phyloP scores from a whole-genome alignment of 2,329 filamentous ascomycete species.

The Fusarium albosuccineum region DNA sequence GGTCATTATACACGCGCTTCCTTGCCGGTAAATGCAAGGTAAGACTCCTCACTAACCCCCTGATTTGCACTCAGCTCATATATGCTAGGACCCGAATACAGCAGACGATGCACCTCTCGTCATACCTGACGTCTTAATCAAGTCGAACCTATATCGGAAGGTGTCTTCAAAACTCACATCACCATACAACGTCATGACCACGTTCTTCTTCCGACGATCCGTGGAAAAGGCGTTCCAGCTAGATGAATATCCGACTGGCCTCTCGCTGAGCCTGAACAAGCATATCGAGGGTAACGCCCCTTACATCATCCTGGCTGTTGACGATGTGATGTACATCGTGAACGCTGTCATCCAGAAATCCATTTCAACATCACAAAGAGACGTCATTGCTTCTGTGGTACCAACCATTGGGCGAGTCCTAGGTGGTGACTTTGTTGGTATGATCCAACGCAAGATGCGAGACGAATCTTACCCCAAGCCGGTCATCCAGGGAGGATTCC shows the following conservation, averaged over 20 bases:
- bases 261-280: slow-evolving; percentile 81
- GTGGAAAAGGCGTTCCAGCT: slow-evolving; percentile 98
- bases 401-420: slow-evolving; percentile 85
- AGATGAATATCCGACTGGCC: slow-evolving; percentile 85
- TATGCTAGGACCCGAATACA: slow-evolving; percentile 61
- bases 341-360: slow-evolving; percentile 91
- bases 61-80: slow-evolving; percentile 26
- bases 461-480: slow-evolving; percentile 93
- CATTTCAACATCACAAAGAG: slow-evolving; percentile 85
- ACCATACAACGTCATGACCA: slow-evolving; percentile 92
- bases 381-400: slow-evolving; percentile 82
- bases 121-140: slow-evolving; percentile 79
- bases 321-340: slow-evolving; percentile 99
- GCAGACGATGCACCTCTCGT: slow-evolving; percentile 69
- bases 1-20: slow-evolving; percentile 93
- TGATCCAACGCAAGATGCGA: slow-evolving; percentile 98
- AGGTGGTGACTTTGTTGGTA: slow-evolving; percentile 90
- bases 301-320: slow-evolving; percentile 93
- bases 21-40: slow-evolving; percentile 88
- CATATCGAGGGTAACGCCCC: slow-evolving; percentile 83
- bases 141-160: slow-evolving; percentile 86
- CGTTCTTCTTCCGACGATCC: slow-evolving; percentile 95
- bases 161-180: slow-evolving; percentile 78
- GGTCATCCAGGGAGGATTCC: slow-evolving; percentile 81
- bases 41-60: slow-evolving; percentile 35